These are phyloP conservation scores for Rosa persica DNA, from an alignment of 306 rosid genomes.

Conservation along the genomic window DNA sequence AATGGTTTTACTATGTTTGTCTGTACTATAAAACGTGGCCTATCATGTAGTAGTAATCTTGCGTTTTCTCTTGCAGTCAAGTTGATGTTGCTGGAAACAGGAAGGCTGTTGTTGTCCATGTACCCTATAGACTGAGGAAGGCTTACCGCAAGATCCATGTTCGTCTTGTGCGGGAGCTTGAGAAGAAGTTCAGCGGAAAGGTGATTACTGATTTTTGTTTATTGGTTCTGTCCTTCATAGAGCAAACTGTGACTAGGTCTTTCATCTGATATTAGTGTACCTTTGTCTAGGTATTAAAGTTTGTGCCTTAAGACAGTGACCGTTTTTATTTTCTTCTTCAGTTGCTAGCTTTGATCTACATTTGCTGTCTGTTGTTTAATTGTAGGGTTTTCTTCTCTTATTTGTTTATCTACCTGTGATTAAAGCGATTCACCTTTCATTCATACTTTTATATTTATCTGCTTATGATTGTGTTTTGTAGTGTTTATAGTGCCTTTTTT, in stretches of 20 bases:
- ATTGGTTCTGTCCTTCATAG: not conserved
- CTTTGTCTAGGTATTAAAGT: not conserved
- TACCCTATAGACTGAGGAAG: slow-evolving; percentile 70
- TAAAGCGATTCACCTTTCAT: not conserved
- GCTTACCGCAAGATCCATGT: slow-evolving; percentile 65
- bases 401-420: not conserved
- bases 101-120: slow-evolving; percentile 68
- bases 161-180: slow-evolving; percentile 70
- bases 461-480: not conserved
- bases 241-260: not conserved
- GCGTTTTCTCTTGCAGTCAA: slow-evolving; percentile 42
- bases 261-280: not conserved
- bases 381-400: not conserved
- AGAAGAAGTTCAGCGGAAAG: slow-evolving; percentile 80
- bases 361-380: not conserved
- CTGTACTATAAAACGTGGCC: not conserved
- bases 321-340: not conserved
- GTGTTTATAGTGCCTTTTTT: not conserved
- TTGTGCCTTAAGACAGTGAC: not conserved
- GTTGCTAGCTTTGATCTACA: not conserved
- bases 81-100: slow-evolving; percentile 60
- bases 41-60: not conserved
- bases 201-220: slow-evolving; percentile 16
- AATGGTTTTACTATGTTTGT: not conserved
- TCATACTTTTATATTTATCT: not conserved